A percentile compares a stretch with the other conserved stretches of the same genome.
These are phyloP conservation scores for Drechslerella dactyloides DNA, from an alignment of 2,329 filamentous ascomycete species.

Conservation along the genomic window DNA sequence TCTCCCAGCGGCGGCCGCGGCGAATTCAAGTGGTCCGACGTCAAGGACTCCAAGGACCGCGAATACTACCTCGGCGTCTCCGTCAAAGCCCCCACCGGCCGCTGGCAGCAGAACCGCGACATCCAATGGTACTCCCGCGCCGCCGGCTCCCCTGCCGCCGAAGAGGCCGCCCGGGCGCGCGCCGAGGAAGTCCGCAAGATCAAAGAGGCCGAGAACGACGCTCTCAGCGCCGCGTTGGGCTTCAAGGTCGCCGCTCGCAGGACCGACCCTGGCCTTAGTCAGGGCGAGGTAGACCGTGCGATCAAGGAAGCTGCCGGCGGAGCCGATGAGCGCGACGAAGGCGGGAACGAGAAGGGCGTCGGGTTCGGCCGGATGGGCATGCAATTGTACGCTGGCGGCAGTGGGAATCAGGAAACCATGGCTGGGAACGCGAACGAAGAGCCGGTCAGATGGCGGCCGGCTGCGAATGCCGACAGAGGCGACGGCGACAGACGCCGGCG, in stretches of 20 bases:
- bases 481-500: conserved; percentile 56
- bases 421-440: conserved; percentile 54
- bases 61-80: conserved; percentile 92
- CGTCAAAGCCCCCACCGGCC: conserved; percentile 86
- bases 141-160: conserved; percentile 55
- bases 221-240: conserved; percentile 80
- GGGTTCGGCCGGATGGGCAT: conserved; percentile 55
- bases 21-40: conserved; percentile 97
- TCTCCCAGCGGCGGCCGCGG: conserved; percentile 74
- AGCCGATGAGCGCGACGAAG: conserved; percentile 50
- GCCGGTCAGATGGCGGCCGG: conserved; percentile 53
- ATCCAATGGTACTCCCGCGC: conserved; percentile 70
- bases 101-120: conserved; percentile 83
- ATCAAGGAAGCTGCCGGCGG: conserved; percentile 61
- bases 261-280: conserved; percentile 63
- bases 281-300: conserved; percentile 66
- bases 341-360: conserved; percentile 55
- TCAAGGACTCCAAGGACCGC: conserved; percentile 82
- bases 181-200: conserved; percentile 53
- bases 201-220: conserved; percentile 84
- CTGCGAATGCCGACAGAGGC: conserved; percentile 56
- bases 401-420: conserved; percentile 54
- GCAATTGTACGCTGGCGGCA: conserved; percentile 56
- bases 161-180: conserved; percentile 42
- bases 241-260: conserved; percentile 70